Base-by-base conservation (phyloP, 805 yeast species). In the Pichia exigua region DNA sequence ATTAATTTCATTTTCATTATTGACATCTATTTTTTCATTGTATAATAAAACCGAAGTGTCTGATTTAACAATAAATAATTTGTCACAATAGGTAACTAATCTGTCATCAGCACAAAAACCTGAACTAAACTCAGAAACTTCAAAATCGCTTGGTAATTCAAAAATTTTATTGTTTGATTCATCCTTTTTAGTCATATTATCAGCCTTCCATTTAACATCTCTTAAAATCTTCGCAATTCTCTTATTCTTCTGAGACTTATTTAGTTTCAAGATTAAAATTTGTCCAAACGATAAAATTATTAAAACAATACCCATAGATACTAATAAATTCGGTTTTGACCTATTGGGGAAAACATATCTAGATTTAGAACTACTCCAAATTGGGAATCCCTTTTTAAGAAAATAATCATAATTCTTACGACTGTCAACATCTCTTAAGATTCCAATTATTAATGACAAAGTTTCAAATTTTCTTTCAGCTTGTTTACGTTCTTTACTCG, bases 351-450 rank as follows among this genome's bases (percentile, higher is more conserved):
- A 59, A 21, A 48, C 20, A 42, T 50, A 58, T 15, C 22, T 45
- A 2, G 46, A 39, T 1, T 53, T 59, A 2, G 30, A 18, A 22
- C 44, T n/a, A 44, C 82, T 81, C 54, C 86, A 88, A 55, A 76
- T 74, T 8, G 99, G 98, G 69, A 94, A 92, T 9, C 98, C 97
- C 58, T 80, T 77, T 43, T 78, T 73, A 49, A 87, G 72, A 68
- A 87, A 94, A 66, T 81, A 90, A 66, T 94, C 98, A 66, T 94
- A 94, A 9, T 89, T 75, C 46, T 83, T 81, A 55, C 83, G 79
- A 52, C 74, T 74, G 50, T 79, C 78, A 44, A 54, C 56, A 51
- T 75, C 72, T 57, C 92, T 76, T 46, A 91, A 72, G 50, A 91
- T 82, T 61, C 85, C 80, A 35, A 90, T 84, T 22, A 88, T 86